Evolutionary conservation across 2,329 filamentous ascomycete species (phyloP).

Genomic region (Dactylonectria estremocensis): DNA sequence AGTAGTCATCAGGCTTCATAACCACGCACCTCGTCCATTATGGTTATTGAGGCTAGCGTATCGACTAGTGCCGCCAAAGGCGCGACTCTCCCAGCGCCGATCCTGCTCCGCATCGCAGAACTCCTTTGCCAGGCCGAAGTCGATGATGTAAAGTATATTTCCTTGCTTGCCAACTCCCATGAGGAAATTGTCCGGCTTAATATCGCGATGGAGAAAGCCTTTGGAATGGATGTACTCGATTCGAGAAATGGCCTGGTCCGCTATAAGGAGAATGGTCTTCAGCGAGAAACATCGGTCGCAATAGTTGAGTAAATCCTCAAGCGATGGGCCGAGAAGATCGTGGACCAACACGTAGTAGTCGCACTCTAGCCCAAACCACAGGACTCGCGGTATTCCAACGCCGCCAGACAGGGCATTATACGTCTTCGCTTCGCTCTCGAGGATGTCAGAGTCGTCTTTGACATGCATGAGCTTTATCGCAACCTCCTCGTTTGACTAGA

Average conservation of each 20-base stretch:
- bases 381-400: no score
- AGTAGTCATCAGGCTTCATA: slow-evolving; percentile 1
- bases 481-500: slow-evolving; percentile 50
- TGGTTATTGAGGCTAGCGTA: slow-evolving; percentile 44
- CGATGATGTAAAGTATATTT: slow-evolving; percentile 37
- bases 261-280: slow-evolving; percentile 44
- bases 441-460: slow-evolving; percentile 14
- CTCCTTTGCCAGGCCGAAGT: slow-evolving; percentile 39
- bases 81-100: slow-evolving; percentile 4
- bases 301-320: slow-evolving; percentile 73
- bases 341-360: slow-evolving; percentile 44
- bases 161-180: slow-evolving; percentile 41
- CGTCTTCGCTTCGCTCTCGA: slow-evolving; percentile 36
- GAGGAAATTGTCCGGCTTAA: slow-evolving; percentile 44
- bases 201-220: slow-evolving; percentile 38
- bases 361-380: slow-evolving; percentile 15
- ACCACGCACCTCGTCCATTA: slow-evolving; percentile 35
- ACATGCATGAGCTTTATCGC: slow-evolving; percentile 50
- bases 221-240: slow-evolving; percentile 38
- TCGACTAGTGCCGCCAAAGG: slow-evolving; percentile 31
- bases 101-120: slow-evolving; percentile 18
- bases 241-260: slow-evolving; percentile 40
- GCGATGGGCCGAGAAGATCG: slow-evolving; percentile 68
- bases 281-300: slow-evolving; percentile 40
- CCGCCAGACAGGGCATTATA: slow-evolving; percentile 31